These are phyloP conservation scores for Nakazawaea siamensis DNA, from an alignment of 805 yeast species.

Conservation along the genomic window DNA sequence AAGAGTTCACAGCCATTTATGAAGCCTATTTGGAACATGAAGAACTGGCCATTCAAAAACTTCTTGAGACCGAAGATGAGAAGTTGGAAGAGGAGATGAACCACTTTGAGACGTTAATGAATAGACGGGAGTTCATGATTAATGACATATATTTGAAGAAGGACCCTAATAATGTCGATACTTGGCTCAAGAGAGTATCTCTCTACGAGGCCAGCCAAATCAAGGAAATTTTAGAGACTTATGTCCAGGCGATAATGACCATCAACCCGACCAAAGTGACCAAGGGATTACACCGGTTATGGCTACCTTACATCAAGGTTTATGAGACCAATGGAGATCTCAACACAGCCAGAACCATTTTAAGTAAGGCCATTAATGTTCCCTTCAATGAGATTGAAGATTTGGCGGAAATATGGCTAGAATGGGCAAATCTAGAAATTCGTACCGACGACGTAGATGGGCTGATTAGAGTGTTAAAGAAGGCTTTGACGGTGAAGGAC, in stretches of 20 bases:
- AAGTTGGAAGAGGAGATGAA: slow-evolving; percentile 37
- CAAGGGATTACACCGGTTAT: slow-evolving; percentile 45
- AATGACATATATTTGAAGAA: slow-evolving; percentile 64
- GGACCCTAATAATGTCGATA: slow-evolving; percentile 49
- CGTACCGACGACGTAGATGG: slow-evolving; percentile 36
- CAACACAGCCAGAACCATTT: slow-evolving; percentile 52
- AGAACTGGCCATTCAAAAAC: slow-evolving; percentile 34
- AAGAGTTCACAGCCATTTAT: slow-evolving; percentile 56
- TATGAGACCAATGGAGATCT: slow-evolving; percentile 51
- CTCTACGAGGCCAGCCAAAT: slow-evolving; percentile 32
- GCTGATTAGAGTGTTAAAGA: slow-evolving; percentile 31
- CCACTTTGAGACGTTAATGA: slow-evolving; percentile 45
- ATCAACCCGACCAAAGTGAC: slow-evolving; percentile 54
- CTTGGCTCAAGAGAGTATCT: slow-evolving; percentile 61
- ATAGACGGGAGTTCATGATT: slow-evolving; percentile 46
- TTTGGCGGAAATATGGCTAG: slow-evolving; percentile 58
- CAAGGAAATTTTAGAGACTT: slow-evolving; percentile 42
- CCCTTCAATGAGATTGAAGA: slow-evolving; percentile 60
- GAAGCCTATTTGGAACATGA: slow-evolving; percentile 56
- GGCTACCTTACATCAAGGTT: slow-evolving; percentile 62
- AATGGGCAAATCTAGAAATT: slow-evolving; percentile 67
- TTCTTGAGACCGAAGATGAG: slow-evolving; percentile 14
- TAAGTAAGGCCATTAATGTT: slow-evolving; percentile 59
- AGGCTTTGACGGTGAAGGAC: slow-evolving; percentile 26
- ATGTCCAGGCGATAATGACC: slow-evolving; percentile 54